Conservation (phyloP, 441 rosid species). For the Eruca vesicaria region DNA sequence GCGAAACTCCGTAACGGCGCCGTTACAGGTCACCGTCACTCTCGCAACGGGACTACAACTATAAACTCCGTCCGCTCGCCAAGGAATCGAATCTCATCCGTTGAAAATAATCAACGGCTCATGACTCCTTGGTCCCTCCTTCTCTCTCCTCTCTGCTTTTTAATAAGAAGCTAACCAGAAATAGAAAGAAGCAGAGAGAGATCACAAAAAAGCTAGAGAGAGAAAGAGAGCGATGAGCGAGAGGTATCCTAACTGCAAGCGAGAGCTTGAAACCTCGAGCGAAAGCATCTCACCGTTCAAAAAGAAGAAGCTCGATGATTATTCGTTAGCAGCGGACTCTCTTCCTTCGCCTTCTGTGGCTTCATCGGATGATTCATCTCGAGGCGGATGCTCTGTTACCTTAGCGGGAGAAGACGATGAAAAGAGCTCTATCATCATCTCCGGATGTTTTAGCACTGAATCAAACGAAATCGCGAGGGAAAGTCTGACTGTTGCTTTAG, state of each 20-base stretch:
- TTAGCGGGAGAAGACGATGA: slow-evolving; percentile 26
- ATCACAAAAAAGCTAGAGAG: neutral
- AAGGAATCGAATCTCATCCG: slow-evolving; percentile 32
- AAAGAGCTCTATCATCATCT: slow-evolving; percentile 26
- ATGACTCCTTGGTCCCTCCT: neutral
- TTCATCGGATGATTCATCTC: slow-evolving; percentile 10
- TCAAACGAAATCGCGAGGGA: slow-evolving; percentile 36
- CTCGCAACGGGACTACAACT: neutral
- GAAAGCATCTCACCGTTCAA: slow-evolving; percentile 9
- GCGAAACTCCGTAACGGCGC: slow-evolving; percentile 28
- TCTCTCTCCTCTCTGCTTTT: slow-evolving; percentile 13
- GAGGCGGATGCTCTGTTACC: slow-evolving; percentile 13
- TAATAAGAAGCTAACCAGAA: slow-evolving; percentile 23
- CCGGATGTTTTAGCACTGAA: slow-evolving; percentile 41
- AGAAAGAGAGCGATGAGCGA: slow-evolving; percentile 39
- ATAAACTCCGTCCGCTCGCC: slow-evolving; percentile 28
- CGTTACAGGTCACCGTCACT: slow-evolving; percentile 14
- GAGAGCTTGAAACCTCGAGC: slow-evolving; percentile 37
- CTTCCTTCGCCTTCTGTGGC: slow-evolving; percentile 14
- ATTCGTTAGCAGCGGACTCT: slow-evolving; percentile 12
- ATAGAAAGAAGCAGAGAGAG: slow-evolving; percentile 33
- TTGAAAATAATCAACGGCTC: slow-evolving; percentile 36
- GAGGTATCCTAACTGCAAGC: slow-evolving; percentile 33
- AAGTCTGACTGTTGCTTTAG: slow-evolving; percentile 30
- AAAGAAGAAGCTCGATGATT: slow-evolving; percentile 44